Evolutionary conservation across 257 asterid species (phyloP).

Genomic region (Ehretia macrophylla): DNA sequence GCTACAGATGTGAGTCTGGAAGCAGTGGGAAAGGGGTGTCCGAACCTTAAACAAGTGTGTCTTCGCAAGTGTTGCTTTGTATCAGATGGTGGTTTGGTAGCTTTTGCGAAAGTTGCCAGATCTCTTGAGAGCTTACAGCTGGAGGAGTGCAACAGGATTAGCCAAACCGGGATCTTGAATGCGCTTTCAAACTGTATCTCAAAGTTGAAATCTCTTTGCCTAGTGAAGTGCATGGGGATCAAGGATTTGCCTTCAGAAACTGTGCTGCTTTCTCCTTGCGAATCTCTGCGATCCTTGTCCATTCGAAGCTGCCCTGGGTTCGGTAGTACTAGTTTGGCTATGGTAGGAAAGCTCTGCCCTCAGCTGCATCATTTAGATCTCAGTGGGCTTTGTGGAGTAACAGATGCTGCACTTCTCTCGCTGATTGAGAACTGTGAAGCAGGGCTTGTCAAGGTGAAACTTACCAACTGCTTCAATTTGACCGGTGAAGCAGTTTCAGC

Average conservation of each 20-base stretch:
- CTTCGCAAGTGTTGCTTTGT: constrained; percentile 66
- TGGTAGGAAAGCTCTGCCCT: constrained; percentile 81
- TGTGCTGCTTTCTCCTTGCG: constrained; percentile 51
- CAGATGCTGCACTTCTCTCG: constrained; percentile 68
- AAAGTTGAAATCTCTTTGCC: constrained; percentile 62
- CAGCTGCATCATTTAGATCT: constrained; percentile 71
- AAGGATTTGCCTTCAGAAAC: constrained; percentile 45
- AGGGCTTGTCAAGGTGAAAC: constrained; percentile 66
- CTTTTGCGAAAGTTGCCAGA: constrained; percentile 53
- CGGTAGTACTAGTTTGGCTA: constrained; percentile 61
- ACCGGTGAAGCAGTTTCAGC: constrained; percentile 49
- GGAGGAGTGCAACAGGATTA: constrained; percentile 85
- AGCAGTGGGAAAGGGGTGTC: constrained; percentile 64
- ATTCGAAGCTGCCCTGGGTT: constrained; percentile 78
- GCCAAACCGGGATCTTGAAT: constrained; percentile 56
- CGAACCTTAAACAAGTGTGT: constrained; percentile 50
- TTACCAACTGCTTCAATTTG: constrained; percentile 58
- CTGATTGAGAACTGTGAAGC: constrained; percentile 54
- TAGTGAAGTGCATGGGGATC: constrained; percentile 77
- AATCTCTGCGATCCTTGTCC: constrained; percentile 71
- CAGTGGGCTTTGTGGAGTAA: constrained; percentile 65
- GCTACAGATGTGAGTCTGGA: constrained; percentile 64
- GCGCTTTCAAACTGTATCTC: constrained; percentile 61
- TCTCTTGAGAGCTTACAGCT: constrained; percentile 66
- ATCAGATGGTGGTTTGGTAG: constrained; percentile 67